Percentiles rank a stretch among this genome's conserved stretches.
phyloP scores from a whole-genome alignment of 2,329 filamentous ascomycete species.

The Colletotrichum truncatum region DNA sequence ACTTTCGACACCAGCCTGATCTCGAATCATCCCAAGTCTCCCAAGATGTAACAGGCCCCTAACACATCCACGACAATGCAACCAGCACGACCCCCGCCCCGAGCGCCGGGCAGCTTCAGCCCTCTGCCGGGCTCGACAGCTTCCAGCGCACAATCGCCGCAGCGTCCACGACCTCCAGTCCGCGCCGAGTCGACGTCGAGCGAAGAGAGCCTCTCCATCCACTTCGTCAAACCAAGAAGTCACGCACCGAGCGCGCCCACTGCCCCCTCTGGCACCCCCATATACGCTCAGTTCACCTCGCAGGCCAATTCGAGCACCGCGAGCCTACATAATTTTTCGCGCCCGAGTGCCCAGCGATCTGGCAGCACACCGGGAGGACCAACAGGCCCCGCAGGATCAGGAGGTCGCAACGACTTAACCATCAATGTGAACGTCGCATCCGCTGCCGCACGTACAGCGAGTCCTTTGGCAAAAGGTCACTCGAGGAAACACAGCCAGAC shows the following conservation, averaged over 20 bases:
- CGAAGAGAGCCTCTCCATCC: conserved; percentile 54
- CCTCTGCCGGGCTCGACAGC: conserved; percentile 51
- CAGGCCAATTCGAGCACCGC: conserved; percentile 57
- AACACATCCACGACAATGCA: conserved; percentile 53
- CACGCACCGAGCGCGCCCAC: conserved; percentile 31
- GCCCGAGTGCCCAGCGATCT: conserved; percentile 52
- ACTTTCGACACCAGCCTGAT: conserved; percentile 15
- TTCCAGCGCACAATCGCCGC: conserved; percentile 39
- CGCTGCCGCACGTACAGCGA: conserved; percentile 35
- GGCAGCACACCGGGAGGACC: conserved; percentile 21
- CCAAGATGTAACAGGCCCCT: conserved; percentile 54
- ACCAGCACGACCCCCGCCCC: conserved; percentile 54
- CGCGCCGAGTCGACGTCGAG: conserved; percentile 56
- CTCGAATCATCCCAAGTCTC: conserved; percentile 30
- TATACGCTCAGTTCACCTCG: conserved; percentile 57
- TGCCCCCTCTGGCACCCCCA: conserved; percentile 39
- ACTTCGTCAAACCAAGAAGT: conserved; percentile 54
- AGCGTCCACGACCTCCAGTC: conserved; percentile 43
- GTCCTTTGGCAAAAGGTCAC: conserved; percentile 52
- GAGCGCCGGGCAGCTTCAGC: conserved; percentile 66
- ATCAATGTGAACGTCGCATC: conserved; percentile 33
- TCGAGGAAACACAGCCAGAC: conserved; percentile 75
- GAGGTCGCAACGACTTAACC: conserved; percentile 17
- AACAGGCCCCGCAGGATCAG: not conserved
- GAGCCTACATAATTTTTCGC: conserved; percentile 67